A percentile compares a stretch with the other conserved stretches of the same genome.
Evolutionary conservation across 108 stramenopile genomes (phyloP).

Genomic region (Nitzschia putrida): DNA sequence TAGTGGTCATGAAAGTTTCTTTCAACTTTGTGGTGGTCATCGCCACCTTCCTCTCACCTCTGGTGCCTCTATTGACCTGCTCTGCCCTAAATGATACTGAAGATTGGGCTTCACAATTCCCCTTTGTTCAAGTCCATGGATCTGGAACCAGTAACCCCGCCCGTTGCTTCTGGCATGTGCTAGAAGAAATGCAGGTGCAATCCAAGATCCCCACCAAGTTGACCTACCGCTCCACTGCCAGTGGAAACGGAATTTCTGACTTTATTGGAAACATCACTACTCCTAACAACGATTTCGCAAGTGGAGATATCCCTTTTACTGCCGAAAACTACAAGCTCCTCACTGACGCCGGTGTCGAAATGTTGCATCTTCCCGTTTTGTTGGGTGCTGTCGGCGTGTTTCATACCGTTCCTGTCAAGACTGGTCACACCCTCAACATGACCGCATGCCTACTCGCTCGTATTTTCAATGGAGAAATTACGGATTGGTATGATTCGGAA

Average conservation of each 20-base stretch:
- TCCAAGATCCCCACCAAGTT: constrained; percentile 59
- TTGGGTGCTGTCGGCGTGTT: constrained; percentile 75
- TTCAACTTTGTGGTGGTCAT: no score
- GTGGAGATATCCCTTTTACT: constrained; percentile 76
- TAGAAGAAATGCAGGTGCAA: constrained; percentile 54
- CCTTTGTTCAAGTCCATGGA: constrained; percentile 55
- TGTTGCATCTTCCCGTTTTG: constrained; percentile 79
- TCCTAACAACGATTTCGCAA: constrained; percentile 60
- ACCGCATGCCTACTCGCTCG: constrained; percentile 65
- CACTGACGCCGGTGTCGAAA: constrained; percentile 17
- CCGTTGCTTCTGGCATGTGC: constrained; percentile 80
- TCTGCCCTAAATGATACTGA: no score
- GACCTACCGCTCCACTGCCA: constrained; percentile 85
- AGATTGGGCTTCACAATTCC: no score
- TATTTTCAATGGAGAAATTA: constrained; percentile 71
- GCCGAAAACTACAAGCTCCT: constrained; percentile 40
- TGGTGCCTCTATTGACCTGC: no score
- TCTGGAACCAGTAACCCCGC: constrained; percentile 87
- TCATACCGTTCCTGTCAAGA: constrained; percentile 60
- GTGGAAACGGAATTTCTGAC: constrained; percentile 67
- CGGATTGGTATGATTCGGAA: constrained; percentile 63
- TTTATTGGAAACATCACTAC: constrained; percentile 58
- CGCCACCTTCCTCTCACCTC: no score
- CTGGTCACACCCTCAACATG: constrained; percentile 53
- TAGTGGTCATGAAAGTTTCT: no score